Base-by-base conservation (phyloP, 2,329 filamentous ascomycete genomes). In the Colletotrichum acutatum region DNA sequence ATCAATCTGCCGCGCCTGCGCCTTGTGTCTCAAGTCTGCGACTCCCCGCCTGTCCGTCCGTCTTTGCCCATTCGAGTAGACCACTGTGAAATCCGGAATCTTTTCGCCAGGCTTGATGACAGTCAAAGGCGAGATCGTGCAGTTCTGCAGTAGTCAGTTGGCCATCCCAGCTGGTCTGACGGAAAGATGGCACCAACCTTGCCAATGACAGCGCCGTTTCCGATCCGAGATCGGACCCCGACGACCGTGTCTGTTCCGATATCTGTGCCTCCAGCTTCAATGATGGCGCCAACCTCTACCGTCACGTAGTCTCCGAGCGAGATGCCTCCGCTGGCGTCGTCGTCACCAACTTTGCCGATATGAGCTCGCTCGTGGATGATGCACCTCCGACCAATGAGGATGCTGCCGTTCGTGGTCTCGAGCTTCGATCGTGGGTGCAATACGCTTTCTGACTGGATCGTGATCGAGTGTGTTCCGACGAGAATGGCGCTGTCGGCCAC, bases 361-460 rank as follows among this genome's bases (percentile, higher is more conserved):
- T 86, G 84, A 9, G 87, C 83, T 70, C 90, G 85, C 83, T 98
- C 97, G 76, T 93, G 91, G 56, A 98, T 87, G 58, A 98, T 93
- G 78, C 94, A 97, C 65, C 93, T 91, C 71, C 94, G 91, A 30
- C 95, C 95, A 72, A 97, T 90, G 32, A 91, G 91, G 76, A 98
- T 91, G 56, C 95, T 92, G 5, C 95, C 95, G 64, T 92, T 88
- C 70, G 91, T 91, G 9, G 96, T 93, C 78, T 95, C 93, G 69
- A 98, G 89, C 74, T 92, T 91, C 19, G 92, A 90, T 61, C 95
- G 94, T 1, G 97, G 95, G 78, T 98, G 96, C n/a, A 99, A 84
- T 7, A 98, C 90, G 4, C 91, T 92, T 78, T 95, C 92, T 28
- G 93, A 88, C 69, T 92, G 92, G 75, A 98, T 91, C 57, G 90